Percentiles rank a stretch among this genome's conserved stretches.
These are phyloP conservation scores for Pseudogymnoascus sp. DNA, from an alignment of 2,329 filamentous ascomycete genomes.

Conservation along the genomic window DNA sequence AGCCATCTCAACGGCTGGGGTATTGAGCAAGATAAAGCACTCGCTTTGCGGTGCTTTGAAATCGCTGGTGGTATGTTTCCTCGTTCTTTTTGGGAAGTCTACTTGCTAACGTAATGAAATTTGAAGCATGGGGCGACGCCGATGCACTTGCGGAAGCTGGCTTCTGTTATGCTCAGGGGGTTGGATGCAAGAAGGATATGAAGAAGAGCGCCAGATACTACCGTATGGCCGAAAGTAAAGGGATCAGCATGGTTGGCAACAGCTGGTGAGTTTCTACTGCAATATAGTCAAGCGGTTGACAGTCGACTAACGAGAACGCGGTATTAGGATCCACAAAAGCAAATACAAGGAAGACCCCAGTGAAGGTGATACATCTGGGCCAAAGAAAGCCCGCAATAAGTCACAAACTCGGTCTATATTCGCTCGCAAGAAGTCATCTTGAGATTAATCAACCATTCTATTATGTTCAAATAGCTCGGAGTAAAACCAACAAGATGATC, in stretches of 20 bases:
- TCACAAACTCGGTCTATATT: slow-evolving; percentile 70
- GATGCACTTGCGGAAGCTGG: slow-evolving; percentile 92
- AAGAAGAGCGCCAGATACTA: slow-evolving; percentile 92
- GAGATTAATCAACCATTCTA: neutral
- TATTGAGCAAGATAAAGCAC: slow-evolving; percentile 79
- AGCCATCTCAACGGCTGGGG: slow-evolving; percentile 99
- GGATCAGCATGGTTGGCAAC: slow-evolving; percentile 96
- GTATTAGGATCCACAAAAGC: slow-evolving; percentile 81
- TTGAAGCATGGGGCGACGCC: slow-evolving; percentile 76
- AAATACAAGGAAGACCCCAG: slow-evolving; percentile 70
- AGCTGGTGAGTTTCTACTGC: slow-evolving; percentile 66
- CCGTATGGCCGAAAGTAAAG: slow-evolving; percentile 80
- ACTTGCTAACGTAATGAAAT: slow-evolving; percentile 19
- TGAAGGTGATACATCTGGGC: slow-evolving; percentile 23
- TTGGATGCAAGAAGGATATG: slow-evolving; percentile 91
- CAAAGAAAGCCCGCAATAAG: slow-evolving; percentile 65
- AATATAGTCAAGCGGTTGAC: slow-evolving; percentile 11
- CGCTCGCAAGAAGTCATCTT: slow-evolving; percentile 33
- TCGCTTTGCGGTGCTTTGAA: slow-evolving; percentile 89
- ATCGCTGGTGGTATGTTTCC: slow-evolving; percentile 70
- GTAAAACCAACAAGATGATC: neutral
- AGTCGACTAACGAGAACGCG: slow-evolving; percentile 12
- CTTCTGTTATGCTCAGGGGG: slow-evolving; percentile 89
- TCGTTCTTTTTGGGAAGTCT: neutral
- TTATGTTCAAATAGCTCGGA: neutral